phyloP scores from a whole-genome alignment of 768 basidiomycete species.

The Russula sp. region DNA sequence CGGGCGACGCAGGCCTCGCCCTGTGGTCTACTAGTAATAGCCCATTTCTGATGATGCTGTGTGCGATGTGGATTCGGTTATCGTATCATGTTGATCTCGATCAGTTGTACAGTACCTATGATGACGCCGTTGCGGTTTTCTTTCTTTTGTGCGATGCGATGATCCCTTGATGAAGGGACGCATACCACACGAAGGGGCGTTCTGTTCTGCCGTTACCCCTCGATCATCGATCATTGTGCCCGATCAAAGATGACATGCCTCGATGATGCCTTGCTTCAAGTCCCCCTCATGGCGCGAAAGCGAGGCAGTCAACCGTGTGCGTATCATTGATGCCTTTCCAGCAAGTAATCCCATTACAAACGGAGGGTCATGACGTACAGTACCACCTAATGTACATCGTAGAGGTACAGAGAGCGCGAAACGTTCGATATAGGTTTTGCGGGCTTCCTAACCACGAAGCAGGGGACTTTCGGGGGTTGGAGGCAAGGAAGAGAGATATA shows the following conservation, averaged over 20 bases:
- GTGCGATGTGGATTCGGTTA: neutral
- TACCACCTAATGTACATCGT: conserved; percentile 8
- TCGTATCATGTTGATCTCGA: neutral
- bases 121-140: neutral
- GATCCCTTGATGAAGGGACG: conserved; percentile 2
- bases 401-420: conserved; percentile 13
- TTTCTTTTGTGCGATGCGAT: neutral
- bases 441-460: conserved; percentile 7
- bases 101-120: neutral
- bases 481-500: neutral
- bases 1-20: neutral
- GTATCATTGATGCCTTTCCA: neutral
- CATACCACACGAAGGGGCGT: neutral
- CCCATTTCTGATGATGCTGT: neutral
- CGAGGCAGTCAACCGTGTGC: neutral
- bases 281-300: conserved; percentile 5
- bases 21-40: neutral
- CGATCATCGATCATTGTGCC: conserved; percentile 15
- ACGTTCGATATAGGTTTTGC: conserved; percentile 2
- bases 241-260: conserved; percentile 15
- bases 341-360: conserved; percentile 8
- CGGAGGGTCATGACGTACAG: conserved; percentile 18
- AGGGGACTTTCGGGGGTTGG: neutral
- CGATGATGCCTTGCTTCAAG: conserved; percentile 16
- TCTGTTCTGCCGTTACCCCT: conserved; percentile 10